Conservation (phyloP, 306 rosid genomes). For the Coriaria nepalensis region DNA sequence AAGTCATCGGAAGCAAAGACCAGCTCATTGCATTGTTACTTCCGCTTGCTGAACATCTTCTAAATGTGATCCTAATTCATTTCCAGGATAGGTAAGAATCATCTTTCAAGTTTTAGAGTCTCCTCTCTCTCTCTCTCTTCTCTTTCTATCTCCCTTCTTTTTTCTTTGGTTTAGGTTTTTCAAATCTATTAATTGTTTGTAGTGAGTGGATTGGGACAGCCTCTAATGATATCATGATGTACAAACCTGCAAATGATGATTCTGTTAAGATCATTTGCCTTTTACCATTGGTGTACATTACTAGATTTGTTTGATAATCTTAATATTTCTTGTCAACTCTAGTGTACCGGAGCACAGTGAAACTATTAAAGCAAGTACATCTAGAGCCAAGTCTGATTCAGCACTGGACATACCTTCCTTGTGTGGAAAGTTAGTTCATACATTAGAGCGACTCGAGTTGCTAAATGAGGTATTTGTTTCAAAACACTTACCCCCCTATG, state of each 20-base stretch:
- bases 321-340: constrained; percentile 31
- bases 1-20: constrained; percentile 61
- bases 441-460: constrained; percentile 71
- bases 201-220: no score
- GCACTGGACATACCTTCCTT: constrained; percentile 38
- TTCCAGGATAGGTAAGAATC: constrained; percentile 57
- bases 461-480: constrained; percentile 61
- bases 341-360: constrained; percentile 24
- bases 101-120: no score
- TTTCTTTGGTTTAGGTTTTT: background rate
- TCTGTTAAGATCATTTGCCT: background rate
- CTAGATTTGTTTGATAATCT: constrained; percentile 1
- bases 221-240: no score
- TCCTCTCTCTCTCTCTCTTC: background rate
- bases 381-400: constrained; percentile 32
- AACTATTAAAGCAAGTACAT: constrained; percentile 33
- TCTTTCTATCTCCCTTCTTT: background rate
- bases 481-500: background rate
- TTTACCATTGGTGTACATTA: background rate
- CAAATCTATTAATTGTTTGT: no score
- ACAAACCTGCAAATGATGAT: background rate
- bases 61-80: constrained; percentile 68
- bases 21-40: constrained; percentile 54
- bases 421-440: constrained; percentile 55
- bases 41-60: constrained; percentile 63